Evolutionary conservation across 805 yeast species (phyloP).

Genomic region (Metschnikowia dekortorum): DNA sequence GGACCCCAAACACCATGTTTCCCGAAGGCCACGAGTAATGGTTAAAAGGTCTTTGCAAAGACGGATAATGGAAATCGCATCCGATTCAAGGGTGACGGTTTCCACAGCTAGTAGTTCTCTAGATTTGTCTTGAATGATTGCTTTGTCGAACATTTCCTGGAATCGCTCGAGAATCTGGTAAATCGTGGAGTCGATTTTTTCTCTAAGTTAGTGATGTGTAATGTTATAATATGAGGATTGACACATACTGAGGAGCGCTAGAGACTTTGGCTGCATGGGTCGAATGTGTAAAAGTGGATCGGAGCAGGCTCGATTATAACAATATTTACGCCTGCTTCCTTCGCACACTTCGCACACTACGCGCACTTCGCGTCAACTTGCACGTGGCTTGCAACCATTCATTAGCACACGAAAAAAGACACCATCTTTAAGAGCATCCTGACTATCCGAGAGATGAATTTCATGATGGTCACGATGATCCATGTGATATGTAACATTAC

Average conservation of each 20-base stretch:
- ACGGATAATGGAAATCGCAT: constrained; percentile 47
- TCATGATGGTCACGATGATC: constrained; percentile 49
- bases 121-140: constrained; percentile 38
- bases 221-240: not conserved
- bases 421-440: constrained; percentile 12
- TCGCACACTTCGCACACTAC: not conserved
- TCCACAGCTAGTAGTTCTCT: constrained; percentile 47
- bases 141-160: constrained; percentile 49
- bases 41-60: constrained; percentile 50
- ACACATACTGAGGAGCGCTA: constrained; percentile 35
- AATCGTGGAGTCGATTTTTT: constrained; percentile 48
- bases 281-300: not conserved
- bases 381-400: not conserved
- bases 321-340: not conserved
- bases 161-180: constrained; percentile 50
- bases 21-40: constrained; percentile 47
- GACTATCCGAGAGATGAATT: constrained; percentile 25
- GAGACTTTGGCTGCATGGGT: constrained; percentile 44
- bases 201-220: constrained; percentile 25
- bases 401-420: not conserved
- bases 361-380: not conserved
- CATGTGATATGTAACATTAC: constrained; percentile 50
- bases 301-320: not conserved
- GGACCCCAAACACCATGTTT: constrained; percentile 56
- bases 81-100: constrained; percentile 51